A percentile compares a stretch with the other conserved stretches of the same genome.
Conservation (phyloP, 2,329 filamentous ascomycete species). For the Corniculantispora saksenae region DNA sequence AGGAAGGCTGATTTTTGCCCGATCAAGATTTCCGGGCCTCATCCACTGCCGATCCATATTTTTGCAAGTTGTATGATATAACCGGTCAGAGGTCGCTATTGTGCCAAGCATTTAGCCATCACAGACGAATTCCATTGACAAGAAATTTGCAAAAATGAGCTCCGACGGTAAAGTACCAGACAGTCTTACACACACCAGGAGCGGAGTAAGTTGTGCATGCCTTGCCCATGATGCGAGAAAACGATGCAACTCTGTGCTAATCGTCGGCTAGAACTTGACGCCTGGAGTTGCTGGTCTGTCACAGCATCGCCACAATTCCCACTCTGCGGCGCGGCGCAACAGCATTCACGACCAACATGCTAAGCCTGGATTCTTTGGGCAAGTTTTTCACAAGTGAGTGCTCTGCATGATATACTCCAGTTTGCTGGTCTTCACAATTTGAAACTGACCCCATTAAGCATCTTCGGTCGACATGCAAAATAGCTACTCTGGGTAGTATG, state of each 20-base stretch:
- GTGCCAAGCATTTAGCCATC: not conserved
- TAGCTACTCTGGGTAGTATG: not conserved
- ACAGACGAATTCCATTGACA: not conserved
- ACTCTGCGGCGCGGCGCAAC: not conserved
- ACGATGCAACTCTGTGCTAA: not conserved
- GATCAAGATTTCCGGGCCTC: not conserved
- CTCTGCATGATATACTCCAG: not conserved
- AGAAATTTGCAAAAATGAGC: not conserved
- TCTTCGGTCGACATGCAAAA: slow-evolving; percentile 10
- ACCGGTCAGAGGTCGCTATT: not conserved
- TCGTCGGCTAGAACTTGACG: not conserved
- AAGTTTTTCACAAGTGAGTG: slow-evolving; percentile 7
- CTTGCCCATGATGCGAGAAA: too few species aligned
- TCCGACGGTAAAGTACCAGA: not conserved
- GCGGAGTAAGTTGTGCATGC: not conserved
- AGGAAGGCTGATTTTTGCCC: not conserved
- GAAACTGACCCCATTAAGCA: not conserved
- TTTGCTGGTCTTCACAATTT: not conserved
- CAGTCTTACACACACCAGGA: not conserved
- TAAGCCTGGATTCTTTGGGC: slow-evolving; percentile 2
- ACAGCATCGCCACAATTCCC: not conserved
- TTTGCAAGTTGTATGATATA: not conserved
- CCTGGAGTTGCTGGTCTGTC: not conserved
- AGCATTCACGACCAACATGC: slow-evolving; percentile 5
- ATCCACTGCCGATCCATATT: not conserved